A percentile compares a stretch with the other conserved stretches of the same genome.
Evolutionary conservation across 1,284 basidiomycete species (phyloP).

Genomic region (Rhodotorula sp.): DNA sequence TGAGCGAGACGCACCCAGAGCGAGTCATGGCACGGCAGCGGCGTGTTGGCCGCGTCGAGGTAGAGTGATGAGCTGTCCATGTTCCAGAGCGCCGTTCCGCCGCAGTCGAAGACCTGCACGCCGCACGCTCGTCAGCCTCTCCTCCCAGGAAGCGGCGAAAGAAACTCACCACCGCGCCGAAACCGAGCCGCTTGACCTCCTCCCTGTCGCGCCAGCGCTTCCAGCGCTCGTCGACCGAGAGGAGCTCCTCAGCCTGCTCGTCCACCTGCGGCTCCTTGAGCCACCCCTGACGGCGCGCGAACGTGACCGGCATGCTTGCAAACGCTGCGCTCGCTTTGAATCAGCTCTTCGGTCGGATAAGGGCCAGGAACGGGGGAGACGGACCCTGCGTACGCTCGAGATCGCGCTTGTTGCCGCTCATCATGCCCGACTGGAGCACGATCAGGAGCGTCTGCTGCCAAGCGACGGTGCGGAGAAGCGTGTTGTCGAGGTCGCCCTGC

Average conservation of each 20-base stretch:
- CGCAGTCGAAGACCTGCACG: slow-evolving; percentile 37
- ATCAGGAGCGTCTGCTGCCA: slow-evolving; percentile 39
- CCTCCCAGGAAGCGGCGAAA: neutral
- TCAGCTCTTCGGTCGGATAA: neutral
- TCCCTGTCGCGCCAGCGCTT: slow-evolving; percentile 39
- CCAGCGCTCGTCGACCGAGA: slow-evolving; percentile 41
- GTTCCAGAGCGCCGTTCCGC: slow-evolving; percentile 34
- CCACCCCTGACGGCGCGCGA: slow-evolving; percentile 38
- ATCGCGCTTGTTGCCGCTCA: slow-evolving; percentile 41
- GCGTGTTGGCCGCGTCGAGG: slow-evolving; percentile 38
- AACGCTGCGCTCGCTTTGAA: slow-evolving; percentile 6
- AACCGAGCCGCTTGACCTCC: slow-evolving; percentile 38
- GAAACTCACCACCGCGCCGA: slow-evolving; percentile 33
- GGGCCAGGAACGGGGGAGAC: neutral
- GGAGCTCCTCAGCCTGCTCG: slow-evolving; percentile 14
- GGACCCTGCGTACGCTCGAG: slow-evolving; percentile 37
- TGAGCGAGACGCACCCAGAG: slow-evolving; percentile 32
- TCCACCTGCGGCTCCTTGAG: slow-evolving; percentile 34
- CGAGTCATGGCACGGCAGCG: slow-evolving; percentile 32
- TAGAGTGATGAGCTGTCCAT: slow-evolving; percentile 31
- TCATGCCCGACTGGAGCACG: slow-evolving; percentile 34
- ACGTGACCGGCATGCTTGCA: slow-evolving; percentile 38
- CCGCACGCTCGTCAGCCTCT: neutral
- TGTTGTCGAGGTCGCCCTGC: slow-evolving; percentile 36
- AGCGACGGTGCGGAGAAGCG: slow-evolving; percentile 36